These are phyloP conservation scores for Hymenoscyphus infarciens DNA, from an alignment of 2,329 filamentous ascomycete species.

Conservation along the genomic window DNA sequence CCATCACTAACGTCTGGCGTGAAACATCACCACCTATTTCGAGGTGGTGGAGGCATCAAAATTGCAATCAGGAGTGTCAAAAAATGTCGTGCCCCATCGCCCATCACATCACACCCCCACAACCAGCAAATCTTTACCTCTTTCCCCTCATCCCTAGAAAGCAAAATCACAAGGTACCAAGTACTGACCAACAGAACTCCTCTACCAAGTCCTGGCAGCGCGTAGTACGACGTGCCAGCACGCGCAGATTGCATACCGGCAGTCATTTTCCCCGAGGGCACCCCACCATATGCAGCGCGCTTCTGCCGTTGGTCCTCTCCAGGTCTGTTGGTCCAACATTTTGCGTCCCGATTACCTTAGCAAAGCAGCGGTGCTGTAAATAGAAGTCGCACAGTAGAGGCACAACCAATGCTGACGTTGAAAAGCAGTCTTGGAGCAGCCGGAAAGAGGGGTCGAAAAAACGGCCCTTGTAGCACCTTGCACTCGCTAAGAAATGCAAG, in stretches of 20 bases:
- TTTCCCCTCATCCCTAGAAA: not conserved
- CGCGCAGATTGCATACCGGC: constrained; percentile 7
- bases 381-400: not conserved
- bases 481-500: not conserved
- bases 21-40: not conserved
- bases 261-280: not conserved
- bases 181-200: not conserved
- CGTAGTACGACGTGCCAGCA: constrained; percentile 12
- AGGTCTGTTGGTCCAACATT: not conserved
- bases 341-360: not conserved
- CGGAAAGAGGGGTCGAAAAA: not conserved
- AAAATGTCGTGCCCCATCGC: not conserved
- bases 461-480: not conserved
- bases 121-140: not conserved
- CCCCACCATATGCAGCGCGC: not conserved
- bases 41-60: not conserved
- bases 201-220: constrained; percentile 1
- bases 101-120: not conserved
- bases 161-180: not conserved
- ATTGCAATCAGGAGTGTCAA: not conserved
- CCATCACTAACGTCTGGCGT: not conserved
- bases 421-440: not conserved
- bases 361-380: not conserved
- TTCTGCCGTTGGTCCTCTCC: not conserved
- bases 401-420: constrained; percentile 1